These are phyloP conservation scores for Kondoa subrosea DNA, from an alignment of 768 basidiomycete species.

Conservation along the genomic window DNA sequence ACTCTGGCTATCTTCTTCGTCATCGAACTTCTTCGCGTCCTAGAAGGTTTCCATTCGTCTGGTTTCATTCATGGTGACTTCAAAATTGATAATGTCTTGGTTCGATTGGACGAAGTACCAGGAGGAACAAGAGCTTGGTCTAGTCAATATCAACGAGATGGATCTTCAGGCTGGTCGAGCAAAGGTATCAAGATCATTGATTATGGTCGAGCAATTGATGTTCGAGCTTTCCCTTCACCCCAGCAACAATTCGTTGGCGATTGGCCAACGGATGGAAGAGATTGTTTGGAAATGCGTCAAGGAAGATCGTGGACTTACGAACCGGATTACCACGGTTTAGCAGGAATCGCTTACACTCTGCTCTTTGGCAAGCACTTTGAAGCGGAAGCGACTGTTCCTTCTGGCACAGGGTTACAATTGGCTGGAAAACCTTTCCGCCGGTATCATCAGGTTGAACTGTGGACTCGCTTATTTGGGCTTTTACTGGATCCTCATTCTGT, in stretches of 20 bases:
- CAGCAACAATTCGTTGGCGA: constrained; percentile 67
- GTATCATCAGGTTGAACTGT: constrained; percentile 84
- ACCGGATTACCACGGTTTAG: constrained; percentile 91
- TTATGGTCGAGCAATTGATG: constrained; percentile 90
- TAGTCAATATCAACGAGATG: constrained; percentile 55
- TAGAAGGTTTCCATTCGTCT: constrained; percentile 61
- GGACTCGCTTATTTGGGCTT: constrained; percentile 66
- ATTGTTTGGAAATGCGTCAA: constrained; percentile 81
- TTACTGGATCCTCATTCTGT: constrained; percentile 63
- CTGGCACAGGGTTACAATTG: constrained; percentile 39
- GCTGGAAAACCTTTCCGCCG: constrained; percentile 66
- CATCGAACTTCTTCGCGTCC: constrained; percentile 63
- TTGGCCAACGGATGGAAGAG: constrained; percentile 73
- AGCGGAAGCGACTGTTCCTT: constrained; percentile 36
- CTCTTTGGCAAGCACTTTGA: constrained; percentile 93
- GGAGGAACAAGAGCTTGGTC: constrained; percentile 53
- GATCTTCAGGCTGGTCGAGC: constrained; percentile 64
- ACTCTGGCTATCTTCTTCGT: constrained; percentile 88
- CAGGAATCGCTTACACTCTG: constrained; percentile 85
- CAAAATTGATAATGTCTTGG: constrained; percentile 97
- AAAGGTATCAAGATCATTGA: constrained; percentile 90
- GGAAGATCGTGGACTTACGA: constrained; percentile 79
- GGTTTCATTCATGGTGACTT: constrained; percentile 96
- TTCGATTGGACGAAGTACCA: constrained; percentile 69
- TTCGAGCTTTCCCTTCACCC: constrained; percentile 53